phyloP scores from a whole-genome alignment of 495 filamentous ascomycete genomes.

The Niebla homalea region DNA sequence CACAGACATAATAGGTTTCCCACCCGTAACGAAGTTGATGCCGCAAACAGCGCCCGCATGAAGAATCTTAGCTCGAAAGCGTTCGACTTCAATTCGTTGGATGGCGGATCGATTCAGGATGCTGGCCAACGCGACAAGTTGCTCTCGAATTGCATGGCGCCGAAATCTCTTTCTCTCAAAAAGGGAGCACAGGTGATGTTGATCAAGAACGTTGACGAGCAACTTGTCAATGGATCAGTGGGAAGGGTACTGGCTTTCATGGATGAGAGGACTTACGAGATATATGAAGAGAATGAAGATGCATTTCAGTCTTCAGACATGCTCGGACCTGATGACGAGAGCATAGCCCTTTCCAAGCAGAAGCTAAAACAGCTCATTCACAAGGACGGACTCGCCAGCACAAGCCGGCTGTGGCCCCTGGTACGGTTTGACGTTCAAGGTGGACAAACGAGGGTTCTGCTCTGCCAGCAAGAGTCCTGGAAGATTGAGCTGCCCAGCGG shows the following conservation, averaged over 20 bases:
- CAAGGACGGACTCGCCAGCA: conserved; percentile 26
- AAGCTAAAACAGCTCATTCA: conserved; percentile 36
- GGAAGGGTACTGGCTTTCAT: conserved; percentile 79
- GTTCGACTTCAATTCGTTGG: conserved; percentile 54
- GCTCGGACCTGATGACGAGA: conserved; percentile 31
- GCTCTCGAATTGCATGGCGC: conserved; percentile 85
- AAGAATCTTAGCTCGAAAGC: conserved; percentile 50
- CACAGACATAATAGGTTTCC: conserved; percentile 50
- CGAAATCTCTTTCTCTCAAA: conserved; percentile 61
- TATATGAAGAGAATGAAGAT: conserved; percentile 42
- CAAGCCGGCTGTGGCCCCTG: conserved; percentile 52
- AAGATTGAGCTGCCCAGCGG: conserved; percentile 94
- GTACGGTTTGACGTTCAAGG: conserved; percentile 72
- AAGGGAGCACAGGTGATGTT: conserved; percentile 94
- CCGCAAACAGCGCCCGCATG: conserved; percentile 68
- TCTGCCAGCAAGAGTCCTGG: conserved; percentile 80
- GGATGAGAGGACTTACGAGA: conserved; percentile 64
- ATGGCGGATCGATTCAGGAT: conserved; percentile 65
- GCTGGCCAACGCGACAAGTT: conserved; percentile 56
- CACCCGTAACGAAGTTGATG: conserved; percentile 79
- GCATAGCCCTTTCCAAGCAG: conserved; percentile 28
- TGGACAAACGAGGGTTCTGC: conserved; percentile 60
- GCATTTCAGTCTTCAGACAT: conserved; percentile 33
- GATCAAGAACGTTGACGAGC: conserved; percentile 97
- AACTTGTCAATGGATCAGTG: conserved; percentile 84